phyloP scores from a whole-genome alignment of 768 basidiomycete genomes.

The Kwoniella heveanensis region DNA sequence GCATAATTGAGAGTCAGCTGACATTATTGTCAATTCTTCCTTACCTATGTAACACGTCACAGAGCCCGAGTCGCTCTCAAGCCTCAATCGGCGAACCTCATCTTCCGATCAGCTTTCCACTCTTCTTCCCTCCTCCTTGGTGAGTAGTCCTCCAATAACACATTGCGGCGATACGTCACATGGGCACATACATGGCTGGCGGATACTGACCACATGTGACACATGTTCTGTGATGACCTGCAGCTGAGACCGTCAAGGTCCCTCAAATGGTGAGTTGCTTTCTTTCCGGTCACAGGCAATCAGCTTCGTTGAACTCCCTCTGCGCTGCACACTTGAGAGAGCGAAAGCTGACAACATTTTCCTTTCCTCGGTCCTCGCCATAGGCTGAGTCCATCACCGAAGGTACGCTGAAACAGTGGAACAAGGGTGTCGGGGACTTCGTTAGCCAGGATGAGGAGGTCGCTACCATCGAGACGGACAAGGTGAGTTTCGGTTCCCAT shows the following conservation, averaged over 20 bases:
- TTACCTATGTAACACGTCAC: background rate
- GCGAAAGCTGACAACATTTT: conserved; percentile 7
- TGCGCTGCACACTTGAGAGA: too few relatives aligned
- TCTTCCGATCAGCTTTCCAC: conserved; percentile 41
- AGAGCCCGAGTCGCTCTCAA: conserved; percentile 19
- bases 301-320: too few relatives aligned
- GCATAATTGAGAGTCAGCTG: too few relatives aligned
- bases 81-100: conserved; percentile 8
- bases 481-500: too few relatives aligned
- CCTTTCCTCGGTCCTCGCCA: background rate
- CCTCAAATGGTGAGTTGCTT: conserved; percentile 74
- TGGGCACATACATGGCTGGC: too few relatives aligned
- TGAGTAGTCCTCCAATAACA: conserved; percentile 18
- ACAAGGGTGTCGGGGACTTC: conserved; percentile 86
- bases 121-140: conserved; percentile 42
- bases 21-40: too few relatives aligned
- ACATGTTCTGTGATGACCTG: conserved; percentile 1
- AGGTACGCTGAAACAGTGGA: conserved; percentile 92
- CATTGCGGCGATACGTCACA: background rate
- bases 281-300: too few relatives aligned
- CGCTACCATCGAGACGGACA: conserved; percentile 98
- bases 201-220: background rate
- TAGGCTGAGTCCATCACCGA: conserved; percentile 90
- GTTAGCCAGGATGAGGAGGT: conserved; percentile 93
- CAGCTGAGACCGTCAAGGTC: conserved; percentile 82